Percentiles rank a stretch among this genome's conserved stretches.
phyloP scores from a whole-genome alignment of 2,329 filamentous ascomycete species.

The Simplicillium sp. region DNA sequence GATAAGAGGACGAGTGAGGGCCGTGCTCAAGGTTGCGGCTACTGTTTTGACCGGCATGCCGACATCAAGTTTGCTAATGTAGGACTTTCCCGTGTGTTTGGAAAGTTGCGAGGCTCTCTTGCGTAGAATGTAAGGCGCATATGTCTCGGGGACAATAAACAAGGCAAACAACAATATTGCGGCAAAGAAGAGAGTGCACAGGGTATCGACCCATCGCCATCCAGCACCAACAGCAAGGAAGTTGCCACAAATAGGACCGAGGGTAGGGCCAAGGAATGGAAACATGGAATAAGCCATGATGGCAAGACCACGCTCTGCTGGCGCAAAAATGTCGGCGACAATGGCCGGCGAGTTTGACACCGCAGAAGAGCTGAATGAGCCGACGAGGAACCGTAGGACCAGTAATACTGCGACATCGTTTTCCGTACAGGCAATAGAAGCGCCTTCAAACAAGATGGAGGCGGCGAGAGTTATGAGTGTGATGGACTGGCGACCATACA shows the following conservation, averaged over 20 bases:
- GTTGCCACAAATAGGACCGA: conserved; percentile 54
- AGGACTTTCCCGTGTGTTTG: conserved; percentile 8
- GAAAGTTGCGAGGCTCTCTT: conserved; percentile 9
- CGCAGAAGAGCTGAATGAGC: conserved; percentile 48
- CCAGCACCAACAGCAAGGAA: conserved; percentile 54
- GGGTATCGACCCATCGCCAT: conserved; percentile 51
- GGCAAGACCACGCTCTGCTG: conserved; percentile 42
- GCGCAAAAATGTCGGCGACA: conserved; percentile 49
- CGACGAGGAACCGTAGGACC: conserved; percentile 54
- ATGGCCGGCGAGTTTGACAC: conserved; percentile 52
- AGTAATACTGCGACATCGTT: conserved; percentile 46
- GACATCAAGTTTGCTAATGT: conserved; percentile 28
- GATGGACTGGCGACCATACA: conserved; percentile 37
- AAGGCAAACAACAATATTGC: conserved; percentile 20
- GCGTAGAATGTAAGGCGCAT: conserved; percentile 18
- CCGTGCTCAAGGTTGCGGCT: conserved; percentile 34
- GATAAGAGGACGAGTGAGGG: conserved; percentile 50
- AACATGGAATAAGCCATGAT: conserved; percentile 53
- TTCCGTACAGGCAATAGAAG: conserved; percentile 38
- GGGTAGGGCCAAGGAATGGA: conserved; percentile 53
- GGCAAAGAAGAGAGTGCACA: conserved; percentile 30
- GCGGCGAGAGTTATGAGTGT: conserved; percentile 46
- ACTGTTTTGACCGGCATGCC: conserved; percentile 21
- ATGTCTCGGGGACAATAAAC: conserved; percentile 29
- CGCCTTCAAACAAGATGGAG: conserved; percentile 52